Base-by-base conservation (phyloP, 2,329 filamentous ascomycete genomes). In the Arthrobotrys iridis region DNA sequence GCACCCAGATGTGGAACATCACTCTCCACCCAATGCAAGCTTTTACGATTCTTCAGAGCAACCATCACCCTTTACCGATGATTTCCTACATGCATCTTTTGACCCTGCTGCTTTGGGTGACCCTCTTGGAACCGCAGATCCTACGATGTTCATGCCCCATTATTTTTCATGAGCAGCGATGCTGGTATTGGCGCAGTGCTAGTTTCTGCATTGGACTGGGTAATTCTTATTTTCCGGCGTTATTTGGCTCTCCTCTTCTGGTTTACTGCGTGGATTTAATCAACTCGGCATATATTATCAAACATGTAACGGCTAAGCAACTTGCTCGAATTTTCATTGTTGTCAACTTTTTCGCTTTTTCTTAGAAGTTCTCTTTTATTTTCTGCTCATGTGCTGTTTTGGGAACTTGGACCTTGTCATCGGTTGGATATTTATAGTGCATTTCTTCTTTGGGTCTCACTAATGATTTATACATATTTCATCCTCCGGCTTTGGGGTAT, bases 21-120 rank as follows among this genome's bases (percentile, higher is more conserved):
- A 59, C 11, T 65, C 68, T 20, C 68, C 68, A 24, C 59, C 28
- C n/a, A 48, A 50, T 1, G 26, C 40, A 4, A 63, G 59, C 13
- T 35, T 73, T 13, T 65, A 59, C 24, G 57, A 55, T 22, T 50
- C 60, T 22, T 55, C 60, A 3, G 70, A 67, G 24, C 50, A 55
- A 37, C 50, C 35, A 41, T 30, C 33, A 4, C 41, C 68, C 0
- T 55, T 24, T 15, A 40, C 60, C 24, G 70, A 62, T 10, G 52
- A 67, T 10, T 58, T 62, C 30, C 48, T 63, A 10, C 55, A 63
- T 41, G 35, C 30, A 26, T 45, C 35, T 18, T 45, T 68, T 26
- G 68, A 63, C 13, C 57, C 57, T 5, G 22, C 13, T 13, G 41
- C 18, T 2, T 24, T 59, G 26, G 43, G 24, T n/a, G 26, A 55